Base-by-base conservation (phyloP, 2,329 filamentous ascomycete species). In the Dactylellina haptotyla region DNA sequence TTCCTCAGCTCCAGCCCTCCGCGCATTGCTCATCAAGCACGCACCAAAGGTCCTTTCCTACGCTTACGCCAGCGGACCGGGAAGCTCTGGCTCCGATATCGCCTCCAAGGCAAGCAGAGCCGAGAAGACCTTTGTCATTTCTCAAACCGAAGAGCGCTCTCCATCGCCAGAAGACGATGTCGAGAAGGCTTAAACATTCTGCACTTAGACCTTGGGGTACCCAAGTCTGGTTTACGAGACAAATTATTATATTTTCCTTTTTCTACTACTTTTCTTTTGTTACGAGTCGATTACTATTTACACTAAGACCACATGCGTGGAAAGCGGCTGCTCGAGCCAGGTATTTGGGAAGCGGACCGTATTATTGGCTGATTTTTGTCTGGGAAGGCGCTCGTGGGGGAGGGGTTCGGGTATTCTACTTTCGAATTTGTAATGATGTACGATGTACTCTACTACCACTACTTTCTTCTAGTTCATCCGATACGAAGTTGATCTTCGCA, bases 201-300 rank as follows among this genome's bases (percentile, higher is more conserved):
- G n/a, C 48, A 63, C 12, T 28, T 39, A 51, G 48, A 59, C 39
- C 58, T 53, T 72, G 67, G 58, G 67, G 67, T 72, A 65, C 56
- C 63, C 53, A 48, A 59, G 67, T 72, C 67, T 72, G 67, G 67
- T 72, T 72, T 72, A 72, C 67, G 67, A 72, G 67, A 72, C 67
- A 65, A 57, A 72, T 32, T 26, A 39, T 54, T 9, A 64, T 28
- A 25, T 62, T 61, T 61, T 41, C 32, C 57, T 54, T 73, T 65
- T 50, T 56, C 26, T 54, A 62, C 30, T 53, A 43, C 23, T 51
- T 56, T 59, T 48, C 45, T 53, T 65, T 65, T 61, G 39, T 45
- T 72, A 51, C 53, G 63, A 67, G 43, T 51, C 50, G 26, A 32
- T 37, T 43, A 32, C 43, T n/a, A 34, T 67, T 37, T 45, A 46